A percentile compares a stretch with the other conserved stretches of the same genome.
Evolutionary conservation across 495 filamentous ascomycete species (phyloP).

Genomic region (Trichoderma asperelloides): DNA sequence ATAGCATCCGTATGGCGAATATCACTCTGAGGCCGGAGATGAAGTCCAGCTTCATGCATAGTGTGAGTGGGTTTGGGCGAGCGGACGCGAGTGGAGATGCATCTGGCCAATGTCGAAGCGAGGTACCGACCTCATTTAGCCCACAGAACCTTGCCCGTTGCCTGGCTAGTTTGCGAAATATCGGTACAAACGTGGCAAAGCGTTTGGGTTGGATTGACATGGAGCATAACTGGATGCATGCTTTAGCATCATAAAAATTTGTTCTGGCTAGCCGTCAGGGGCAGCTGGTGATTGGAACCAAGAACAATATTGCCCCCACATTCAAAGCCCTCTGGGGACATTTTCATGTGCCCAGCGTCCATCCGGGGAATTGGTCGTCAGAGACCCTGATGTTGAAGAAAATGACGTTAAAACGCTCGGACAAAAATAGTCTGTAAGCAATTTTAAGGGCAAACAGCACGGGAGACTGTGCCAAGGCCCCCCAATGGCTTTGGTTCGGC

Average conservation of each 20-base stretch:
- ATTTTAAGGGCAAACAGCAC: background rate
- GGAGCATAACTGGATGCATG: background rate
- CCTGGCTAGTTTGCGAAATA: background rate
- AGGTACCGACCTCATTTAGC: background rate
- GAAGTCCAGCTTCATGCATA: conserved; percentile 2
- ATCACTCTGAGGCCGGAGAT: background rate
- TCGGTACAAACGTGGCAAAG: background rate
- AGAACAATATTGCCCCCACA: background rate
- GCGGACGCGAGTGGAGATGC: conserved; percentile 3
- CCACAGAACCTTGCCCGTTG: background rate
- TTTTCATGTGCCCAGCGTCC: background rate
- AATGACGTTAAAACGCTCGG: background rate
- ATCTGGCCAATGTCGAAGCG: background rate
- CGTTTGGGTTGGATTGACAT: background rate
- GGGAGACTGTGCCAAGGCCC: background rate
- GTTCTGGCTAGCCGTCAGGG: background rate
- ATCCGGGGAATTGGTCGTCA: background rate
- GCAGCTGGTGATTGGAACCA: background rate
- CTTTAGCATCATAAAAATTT: background rate
- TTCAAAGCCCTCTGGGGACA: background rate
- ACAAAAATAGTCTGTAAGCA: background rate
- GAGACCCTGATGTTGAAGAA: background rate
- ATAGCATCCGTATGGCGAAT: background rate
- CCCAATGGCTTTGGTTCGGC: too few species aligned
- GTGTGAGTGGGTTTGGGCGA: background rate